Evolutionary conservation across 208 protist species (phyloP).

Genomic region (Phytomonas francai): DNA sequence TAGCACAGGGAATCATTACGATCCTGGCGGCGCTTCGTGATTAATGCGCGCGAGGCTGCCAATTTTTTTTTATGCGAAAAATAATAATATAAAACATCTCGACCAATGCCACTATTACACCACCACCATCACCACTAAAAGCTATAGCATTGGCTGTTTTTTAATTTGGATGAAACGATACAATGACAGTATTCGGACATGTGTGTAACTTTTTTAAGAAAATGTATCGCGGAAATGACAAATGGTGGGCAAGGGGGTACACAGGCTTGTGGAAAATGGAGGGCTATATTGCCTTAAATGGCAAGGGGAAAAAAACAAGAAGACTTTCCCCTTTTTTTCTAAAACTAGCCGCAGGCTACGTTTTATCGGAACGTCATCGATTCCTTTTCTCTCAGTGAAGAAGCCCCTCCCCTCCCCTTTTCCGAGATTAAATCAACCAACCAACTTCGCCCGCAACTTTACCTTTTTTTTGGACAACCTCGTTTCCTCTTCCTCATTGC

Average conservation of each 20-base stretch:
- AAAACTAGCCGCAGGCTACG: not conserved
- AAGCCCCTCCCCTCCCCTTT: not conserved
- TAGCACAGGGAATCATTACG: slow-evolving; percentile 7
- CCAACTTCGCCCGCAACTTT: not conserved
- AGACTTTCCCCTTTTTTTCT: not conserved
- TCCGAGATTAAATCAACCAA: not conserved
- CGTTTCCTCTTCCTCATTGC: slow-evolving; percentile 2
- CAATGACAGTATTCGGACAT: not conserved
- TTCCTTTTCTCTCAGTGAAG: not conserved
- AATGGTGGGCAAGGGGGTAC: not conserved
- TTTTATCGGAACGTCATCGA: not conserved
- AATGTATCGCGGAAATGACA: not conserved
- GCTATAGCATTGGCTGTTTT: not conserved
- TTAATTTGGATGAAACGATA: not conserved
- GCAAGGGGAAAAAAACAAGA: not conserved
- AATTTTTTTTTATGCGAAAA: slow-evolving; percentile 2
- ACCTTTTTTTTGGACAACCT: slow-evolving; percentile 12
- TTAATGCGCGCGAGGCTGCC: not conserved
- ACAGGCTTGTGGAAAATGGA: not conserved
- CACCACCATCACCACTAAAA: not conserved
- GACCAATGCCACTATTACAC: not conserved
- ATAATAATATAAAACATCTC: slow-evolving; percentile 7
- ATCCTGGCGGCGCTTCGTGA: not conserved
- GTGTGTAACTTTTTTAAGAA: not conserved
- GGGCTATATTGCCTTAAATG: not conserved